phyloP scores from a whole-genome alignment of 1,284 basidiomycete genomes.

The Rhodotorula glutinis region DNA sequence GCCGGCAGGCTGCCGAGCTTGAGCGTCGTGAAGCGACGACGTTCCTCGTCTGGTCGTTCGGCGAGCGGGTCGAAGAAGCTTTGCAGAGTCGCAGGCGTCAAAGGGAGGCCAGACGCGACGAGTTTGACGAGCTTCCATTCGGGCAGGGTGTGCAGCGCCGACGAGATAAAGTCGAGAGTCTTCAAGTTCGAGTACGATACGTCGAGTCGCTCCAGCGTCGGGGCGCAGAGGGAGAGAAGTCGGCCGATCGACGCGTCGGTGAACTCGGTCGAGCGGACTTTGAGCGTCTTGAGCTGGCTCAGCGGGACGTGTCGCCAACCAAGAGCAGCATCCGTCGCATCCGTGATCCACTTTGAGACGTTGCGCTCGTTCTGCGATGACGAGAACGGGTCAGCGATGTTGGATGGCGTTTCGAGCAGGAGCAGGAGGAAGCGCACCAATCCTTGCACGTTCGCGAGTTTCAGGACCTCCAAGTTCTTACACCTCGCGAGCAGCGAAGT shows the following conservation, averaged over 20 bases:
- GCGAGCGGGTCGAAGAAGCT: slow-evolving; percentile 39
- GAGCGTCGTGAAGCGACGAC: slow-evolving; percentile 27
- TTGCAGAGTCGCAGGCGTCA: slow-evolving; percentile 33
- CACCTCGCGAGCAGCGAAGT: slow-evolving; percentile 36
- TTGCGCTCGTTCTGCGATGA: slow-evolving; percentile 34
- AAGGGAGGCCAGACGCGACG: slow-evolving; percentile 39
- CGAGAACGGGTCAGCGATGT: neutral
- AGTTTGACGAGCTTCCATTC: slow-evolving; percentile 39
- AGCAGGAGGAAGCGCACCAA: slow-evolving; percentile 29
- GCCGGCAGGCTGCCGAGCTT: slow-evolving; percentile 37
- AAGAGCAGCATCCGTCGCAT: slow-evolving; percentile 19
- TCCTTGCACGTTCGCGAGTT: slow-evolving; percentile 36
- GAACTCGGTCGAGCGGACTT: slow-evolving; percentile 40
- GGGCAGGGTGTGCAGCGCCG: slow-evolving; percentile 26
- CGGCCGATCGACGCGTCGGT: slow-evolving; percentile 40
- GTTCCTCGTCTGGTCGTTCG: slow-evolving; percentile 5
- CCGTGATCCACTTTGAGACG: slow-evolving; percentile 28
- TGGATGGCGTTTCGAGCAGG: neutral
- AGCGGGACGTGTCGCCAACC: slow-evolving; percentile 34
- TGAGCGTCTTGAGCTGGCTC: slow-evolving; percentile 39
- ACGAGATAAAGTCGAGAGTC: slow-evolving; percentile 40
- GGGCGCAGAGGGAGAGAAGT: slow-evolving; percentile 38
- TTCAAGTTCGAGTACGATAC: slow-evolving; percentile 40
- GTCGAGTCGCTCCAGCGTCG: slow-evolving; percentile 39
- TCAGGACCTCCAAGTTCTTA: slow-evolving; percentile 38